A percentile compares a stretch with the other conserved stretches of the same genome.
Conservation (phyloP, 495 filamentous ascomycete genomes). For the Platismatia glauca region DNA sequence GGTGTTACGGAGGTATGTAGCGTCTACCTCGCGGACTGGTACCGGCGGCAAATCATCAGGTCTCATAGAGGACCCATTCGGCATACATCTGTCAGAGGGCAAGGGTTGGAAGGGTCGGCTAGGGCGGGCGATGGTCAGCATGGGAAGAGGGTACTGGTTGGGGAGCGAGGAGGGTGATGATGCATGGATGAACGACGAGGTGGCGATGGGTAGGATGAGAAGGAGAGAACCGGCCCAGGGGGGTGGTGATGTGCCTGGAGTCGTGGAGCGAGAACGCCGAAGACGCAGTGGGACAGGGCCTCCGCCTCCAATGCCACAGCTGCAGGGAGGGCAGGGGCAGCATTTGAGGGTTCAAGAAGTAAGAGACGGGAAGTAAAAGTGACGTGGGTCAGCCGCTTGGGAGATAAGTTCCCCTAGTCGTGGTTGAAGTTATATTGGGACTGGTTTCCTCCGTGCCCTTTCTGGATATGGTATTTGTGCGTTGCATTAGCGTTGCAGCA, state of each 20-base stretch:
- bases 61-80: constrained; percentile 62
- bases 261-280: constrained; percentile 57
- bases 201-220: constrained; percentile 25
- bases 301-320: constrained; percentile 22
- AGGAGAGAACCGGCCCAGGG: constrained; percentile 17
- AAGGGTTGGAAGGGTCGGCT: constrained; percentile 68
- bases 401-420: neutral
- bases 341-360: constrained; percentile 22
- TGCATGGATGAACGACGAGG: constrained; percentile 34
- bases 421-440: neutral
- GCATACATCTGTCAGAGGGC: constrained; percentile 53
- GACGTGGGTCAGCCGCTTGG: neutral
- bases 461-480: neutral
- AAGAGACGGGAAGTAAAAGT: constrained; percentile 8
- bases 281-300: constrained; percentile 52
- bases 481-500: neutral
- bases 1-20: constrained; percentile 53
- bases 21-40: constrained; percentile 39
- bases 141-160: constrained; percentile 70
- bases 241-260: constrained; percentile 35
- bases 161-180: constrained; percentile 38
- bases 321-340: constrained; percentile 21
- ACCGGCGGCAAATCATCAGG: constrained; percentile 40
- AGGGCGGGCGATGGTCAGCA: constrained; percentile 60
- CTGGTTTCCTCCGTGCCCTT: neutral